Conservation (phyloP, 2,329 filamentous ascomycete species). For the Aureobasidium vineae region DNA sequence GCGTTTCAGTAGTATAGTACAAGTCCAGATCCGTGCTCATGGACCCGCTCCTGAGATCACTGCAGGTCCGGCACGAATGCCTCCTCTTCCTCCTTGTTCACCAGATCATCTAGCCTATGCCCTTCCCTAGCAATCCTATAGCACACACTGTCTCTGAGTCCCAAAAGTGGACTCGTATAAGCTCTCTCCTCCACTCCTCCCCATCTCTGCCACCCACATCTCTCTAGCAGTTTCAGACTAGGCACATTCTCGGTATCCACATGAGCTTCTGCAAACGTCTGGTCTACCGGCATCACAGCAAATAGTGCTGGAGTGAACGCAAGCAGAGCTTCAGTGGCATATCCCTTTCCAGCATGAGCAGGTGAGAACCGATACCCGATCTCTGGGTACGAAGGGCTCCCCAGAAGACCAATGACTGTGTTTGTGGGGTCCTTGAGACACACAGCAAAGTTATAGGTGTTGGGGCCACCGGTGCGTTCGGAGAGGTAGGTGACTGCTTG, state of each 20-base stretch:
- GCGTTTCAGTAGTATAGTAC: accelerated
- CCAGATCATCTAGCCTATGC: neutral
- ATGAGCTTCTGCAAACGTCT: constrained; percentile 1
- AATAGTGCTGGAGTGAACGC: constrained; percentile 25
- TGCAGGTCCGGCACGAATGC: constrained; percentile 3
- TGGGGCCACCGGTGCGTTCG: neutral
- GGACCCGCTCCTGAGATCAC: neutral
- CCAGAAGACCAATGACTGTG: constrained; percentile 29
- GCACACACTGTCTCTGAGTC: constrained; percentile 5
- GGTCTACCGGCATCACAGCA: constrained; percentile 7
- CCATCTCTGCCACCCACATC: constrained; percentile 18
- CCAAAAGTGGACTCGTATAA: constrained; percentile 14
- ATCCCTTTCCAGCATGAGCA: constrained; percentile 28
- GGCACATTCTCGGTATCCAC: constrained; percentile 23
- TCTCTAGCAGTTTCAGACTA: constrained; percentile 22
- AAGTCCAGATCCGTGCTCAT: no score
- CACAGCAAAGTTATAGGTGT: constrained; percentile 23
- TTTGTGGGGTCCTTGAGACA: neutral
- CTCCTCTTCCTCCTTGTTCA: neutral
- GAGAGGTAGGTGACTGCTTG: constrained; percentile 18
- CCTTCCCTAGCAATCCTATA: constrained; percentile 16
- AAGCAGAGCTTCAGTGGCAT: constrained; percentile 31
- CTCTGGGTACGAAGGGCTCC: constrained; percentile 27
- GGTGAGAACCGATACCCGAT: constrained; percentile 31
- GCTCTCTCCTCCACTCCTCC: neutral